Percentiles rank a stretch among this genome's conserved stretches.
Conservation (phyloP, 306 rosid genomes). For the Calophaca sinica region DNA sequence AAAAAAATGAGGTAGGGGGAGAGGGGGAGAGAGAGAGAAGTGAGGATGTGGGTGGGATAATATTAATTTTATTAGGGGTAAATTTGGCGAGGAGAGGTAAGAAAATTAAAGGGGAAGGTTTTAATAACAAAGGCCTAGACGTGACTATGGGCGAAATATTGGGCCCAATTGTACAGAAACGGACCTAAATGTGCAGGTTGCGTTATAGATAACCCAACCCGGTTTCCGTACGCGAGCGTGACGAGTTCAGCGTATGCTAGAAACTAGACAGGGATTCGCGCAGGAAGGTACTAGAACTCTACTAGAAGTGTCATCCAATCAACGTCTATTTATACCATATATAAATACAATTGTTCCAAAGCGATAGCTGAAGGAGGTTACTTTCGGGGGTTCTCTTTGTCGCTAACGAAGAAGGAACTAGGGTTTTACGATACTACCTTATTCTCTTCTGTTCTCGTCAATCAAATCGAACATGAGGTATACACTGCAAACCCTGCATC, state of each 20-base stretch:
- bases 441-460: slow-evolving; percentile 19
- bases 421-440: slow-evolving; percentile 53
- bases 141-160: too few species aligned
- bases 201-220: too few species aligned
- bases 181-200: too few species aligned
- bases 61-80: too few species aligned
- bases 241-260: slow-evolving; percentile 24
- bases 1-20: too few species aligned
- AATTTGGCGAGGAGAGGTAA: too few species aligned
- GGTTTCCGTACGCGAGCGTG: background rate
- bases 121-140: too few species aligned
- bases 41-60: too few species aligned
- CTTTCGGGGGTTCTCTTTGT: slow-evolving; percentile 31
- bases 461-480: slow-evolving; percentile 57
- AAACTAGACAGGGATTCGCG: background rate
- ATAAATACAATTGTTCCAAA: slow-evolving; percentile 24
- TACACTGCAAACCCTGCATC: background rate
- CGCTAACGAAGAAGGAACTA: slow-evolving; percentile 41
- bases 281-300: slow-evolving; percentile 37
- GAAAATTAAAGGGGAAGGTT: too few species aligned
- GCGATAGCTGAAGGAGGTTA: background rate
- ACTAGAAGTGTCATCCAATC: slow-evolving; percentile 13
- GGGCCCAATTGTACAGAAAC: too few species aligned
- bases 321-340: background rate
- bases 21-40: too few species aligned